Conservation (phyloP, 2,329 filamentous ascomycete genomes). For the Penicillium verrucosum region DNA sequence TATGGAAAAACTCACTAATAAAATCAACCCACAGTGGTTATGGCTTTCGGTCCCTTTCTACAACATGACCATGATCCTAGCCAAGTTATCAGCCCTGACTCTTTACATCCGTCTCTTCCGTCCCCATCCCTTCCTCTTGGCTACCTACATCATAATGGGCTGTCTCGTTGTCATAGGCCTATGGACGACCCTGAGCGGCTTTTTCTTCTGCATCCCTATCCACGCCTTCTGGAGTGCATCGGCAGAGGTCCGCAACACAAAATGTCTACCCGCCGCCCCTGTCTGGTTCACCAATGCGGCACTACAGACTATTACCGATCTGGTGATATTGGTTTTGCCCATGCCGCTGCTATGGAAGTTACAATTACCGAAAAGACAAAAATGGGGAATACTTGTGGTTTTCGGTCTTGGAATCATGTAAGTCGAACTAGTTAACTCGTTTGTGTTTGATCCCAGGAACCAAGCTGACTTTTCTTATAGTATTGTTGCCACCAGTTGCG, state of each 20-base stretch:
- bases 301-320: constrained; percentile 28
- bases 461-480: constrained; percentile 9
- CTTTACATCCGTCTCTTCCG: constrained; percentile 35
- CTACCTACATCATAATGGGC: constrained; percentile 16
- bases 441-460: not conserved
- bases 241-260: not conserved
- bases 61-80: constrained; percentile 31
- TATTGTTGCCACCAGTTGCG: constrained; percentile 29
- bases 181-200: constrained; percentile 28
- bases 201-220: constrained; percentile 29
- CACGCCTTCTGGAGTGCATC: constrained; percentile 23
- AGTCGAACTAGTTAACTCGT: not conserved
- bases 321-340: constrained; percentile 27
- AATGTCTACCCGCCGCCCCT: constrained; percentile 21
- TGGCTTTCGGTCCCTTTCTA: constrained; percentile 37
- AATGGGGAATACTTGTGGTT: constrained; percentile 24
- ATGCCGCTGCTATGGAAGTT: constrained; percentile 26
- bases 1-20: not conserved
- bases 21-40: constrained; percentile 19
- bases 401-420: constrained; percentile 32
- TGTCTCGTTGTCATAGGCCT: constrained; percentile 23
- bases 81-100: constrained; percentile 33
- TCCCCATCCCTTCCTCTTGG: constrained; percentile 17
- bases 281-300: constrained; percentile 32
- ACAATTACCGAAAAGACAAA: constrained; percentile 23